Base-by-base conservation (phyloP, 495 filamentous ascomycete genomes). In the Sphaerosporella brunnea region DNA sequence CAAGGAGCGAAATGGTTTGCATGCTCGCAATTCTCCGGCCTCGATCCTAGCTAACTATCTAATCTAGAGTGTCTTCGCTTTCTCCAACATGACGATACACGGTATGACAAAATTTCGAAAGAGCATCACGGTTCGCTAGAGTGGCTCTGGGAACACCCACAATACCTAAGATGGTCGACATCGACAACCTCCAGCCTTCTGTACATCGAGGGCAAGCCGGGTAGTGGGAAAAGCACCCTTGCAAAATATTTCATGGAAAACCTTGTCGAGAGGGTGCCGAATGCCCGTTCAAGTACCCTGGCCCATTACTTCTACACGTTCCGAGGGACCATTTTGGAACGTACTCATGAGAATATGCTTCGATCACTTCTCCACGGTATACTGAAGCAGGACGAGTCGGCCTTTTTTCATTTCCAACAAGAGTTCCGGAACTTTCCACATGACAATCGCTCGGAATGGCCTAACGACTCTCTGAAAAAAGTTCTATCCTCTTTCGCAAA, bases 161-260 rank as follows among this genome's bases (percentile, higher is more conserved):
- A 41, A 24, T 52, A 48, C 20, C 21, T 32, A 9, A 15, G n/a
- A 15, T 52, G 50, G 50, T 21, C 2, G 0, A 30, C 10, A n/a
- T 28, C 38, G 23, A 23, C 25, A 4, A 24, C 7, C 19, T 39
- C 50, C 1, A 16, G 32, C 11, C 34, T 52, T 9, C 25, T 52
- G 9, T 24, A 36, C 16, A 35, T 52, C 36, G 50, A 52, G 37
- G 50, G 50, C 1, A 52, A 52, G 10, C 50, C 50, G 2, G 45
- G 50, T 13, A 48, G 45, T 30, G 50, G 50, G 0, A 52, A 52
- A 48, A 52, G 44, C 25, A 52, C 50, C 1, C 30, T 52, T 30
- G 16, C 36, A 13, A 25, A 34, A 39, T 48, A 52, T 26, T 48
- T 47, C 23, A 28, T 20, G 15, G 26, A 48, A 4, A 7, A 48